Conservation (phyloP, 2,329 filamentous ascomycete species). For the Penicillium verrucosum region DNA sequence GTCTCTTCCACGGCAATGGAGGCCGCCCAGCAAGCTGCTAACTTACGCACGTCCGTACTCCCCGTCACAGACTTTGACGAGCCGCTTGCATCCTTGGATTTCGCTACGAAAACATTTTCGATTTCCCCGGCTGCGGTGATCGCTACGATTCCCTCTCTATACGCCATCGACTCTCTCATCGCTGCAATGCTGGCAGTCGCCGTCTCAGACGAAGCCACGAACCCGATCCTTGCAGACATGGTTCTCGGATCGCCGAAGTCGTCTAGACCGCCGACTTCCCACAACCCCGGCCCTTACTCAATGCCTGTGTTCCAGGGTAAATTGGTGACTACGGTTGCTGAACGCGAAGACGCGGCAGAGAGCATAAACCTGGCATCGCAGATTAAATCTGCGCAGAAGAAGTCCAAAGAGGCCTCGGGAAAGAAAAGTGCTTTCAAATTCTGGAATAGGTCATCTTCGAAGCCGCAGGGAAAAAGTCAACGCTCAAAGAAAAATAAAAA, state of each 20-base stretch:
- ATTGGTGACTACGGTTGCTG: slow-evolving; percentile 39
- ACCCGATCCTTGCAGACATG: slow-evolving; percentile 39
- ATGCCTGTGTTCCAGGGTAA: slow-evolving; percentile 26
- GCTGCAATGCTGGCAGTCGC: slow-evolving; percentile 46
- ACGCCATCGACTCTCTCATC: slow-evolving; percentile 48
- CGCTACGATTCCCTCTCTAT: slow-evolving; percentile 44
- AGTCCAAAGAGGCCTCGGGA: slow-evolving; percentile 5
- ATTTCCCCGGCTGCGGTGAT: slow-evolving; percentile 42
- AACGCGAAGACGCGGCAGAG: slow-evolving; percentile 42
- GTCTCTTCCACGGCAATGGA: slow-evolving; percentile 35
- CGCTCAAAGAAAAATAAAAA: slow-evolving; percentile 24
- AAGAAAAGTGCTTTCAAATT: slow-evolving; percentile 19
- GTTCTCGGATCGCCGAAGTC: slow-evolving; percentile 22
- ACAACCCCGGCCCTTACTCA: slow-evolving; percentile 10
- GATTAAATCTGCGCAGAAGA: slow-evolving; percentile 27
- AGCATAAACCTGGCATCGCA: slow-evolving; percentile 37
- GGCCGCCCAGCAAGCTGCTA: slow-evolving; percentile 32
- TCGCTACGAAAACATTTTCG: slow-evolving; percentile 40
- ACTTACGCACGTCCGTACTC: slow-evolving; percentile 39
- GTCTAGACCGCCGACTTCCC: slow-evolving; percentile 7
- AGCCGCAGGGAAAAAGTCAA: neutral
- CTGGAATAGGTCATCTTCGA: slow-evolving; percentile 10
- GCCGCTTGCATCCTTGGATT: slow-evolving; percentile 43
- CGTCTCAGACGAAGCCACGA: slow-evolving; percentile 43
- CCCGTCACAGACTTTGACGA: slow-evolving; percentile 40